Conservation (phyloP, 306 rosid species). For the Argentina anserina region DNA sequence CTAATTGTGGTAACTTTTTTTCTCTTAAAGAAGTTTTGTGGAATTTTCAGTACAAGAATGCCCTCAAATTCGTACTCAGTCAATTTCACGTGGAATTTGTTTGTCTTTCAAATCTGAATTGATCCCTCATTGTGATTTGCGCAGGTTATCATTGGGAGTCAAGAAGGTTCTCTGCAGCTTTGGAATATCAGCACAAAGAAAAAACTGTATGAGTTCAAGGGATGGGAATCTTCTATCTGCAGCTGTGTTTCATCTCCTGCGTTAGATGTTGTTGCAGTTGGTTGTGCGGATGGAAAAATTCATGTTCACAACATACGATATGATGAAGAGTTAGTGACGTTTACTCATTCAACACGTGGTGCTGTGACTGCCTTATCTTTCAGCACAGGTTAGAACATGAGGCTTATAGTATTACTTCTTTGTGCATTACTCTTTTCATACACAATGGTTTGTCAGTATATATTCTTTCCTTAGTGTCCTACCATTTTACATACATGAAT, state of each 20-base stretch:
- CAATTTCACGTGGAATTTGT: not conserved
- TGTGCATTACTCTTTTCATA: not conserved
- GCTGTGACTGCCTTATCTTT: slow-evolving; percentile 91
- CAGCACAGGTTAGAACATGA: slow-evolving; percentile 55
- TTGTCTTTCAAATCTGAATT: slow-evolving; percentile 7
- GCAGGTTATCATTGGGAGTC: slow-evolving; percentile 85
- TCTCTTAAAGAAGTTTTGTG: not conserved
- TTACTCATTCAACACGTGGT: slow-evolving; percentile 86
- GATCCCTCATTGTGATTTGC: slow-evolving; percentile 10
- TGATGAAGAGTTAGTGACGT: slow-evolving; percentile 73
- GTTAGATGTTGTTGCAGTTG: slow-evolving; percentile 82
- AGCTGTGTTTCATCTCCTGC: slow-evolving; percentile 90
- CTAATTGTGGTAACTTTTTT: slow-evolving; percentile 52
- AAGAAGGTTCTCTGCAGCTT: slow-evolving; percentile 81
- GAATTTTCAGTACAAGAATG: not conserved
- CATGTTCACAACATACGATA: slow-evolving; percentile 75
- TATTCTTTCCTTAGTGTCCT: not conserved
- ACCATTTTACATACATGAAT: not conserved
- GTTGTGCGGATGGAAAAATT: slow-evolving; percentile 83
- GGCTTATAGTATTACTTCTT: not conserved
- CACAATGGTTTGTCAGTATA: not conserved
- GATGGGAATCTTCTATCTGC: slow-evolving; percentile 77
- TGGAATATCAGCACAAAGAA: slow-evolving; percentile 91
- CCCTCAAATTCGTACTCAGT: not conserved
- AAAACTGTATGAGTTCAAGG: slow-evolving; percentile 75